Evolutionary conservation across 2,329 filamentous ascomycete species (phyloP).

Genomic region (Ceratocystis eucalypticola): DNA sequence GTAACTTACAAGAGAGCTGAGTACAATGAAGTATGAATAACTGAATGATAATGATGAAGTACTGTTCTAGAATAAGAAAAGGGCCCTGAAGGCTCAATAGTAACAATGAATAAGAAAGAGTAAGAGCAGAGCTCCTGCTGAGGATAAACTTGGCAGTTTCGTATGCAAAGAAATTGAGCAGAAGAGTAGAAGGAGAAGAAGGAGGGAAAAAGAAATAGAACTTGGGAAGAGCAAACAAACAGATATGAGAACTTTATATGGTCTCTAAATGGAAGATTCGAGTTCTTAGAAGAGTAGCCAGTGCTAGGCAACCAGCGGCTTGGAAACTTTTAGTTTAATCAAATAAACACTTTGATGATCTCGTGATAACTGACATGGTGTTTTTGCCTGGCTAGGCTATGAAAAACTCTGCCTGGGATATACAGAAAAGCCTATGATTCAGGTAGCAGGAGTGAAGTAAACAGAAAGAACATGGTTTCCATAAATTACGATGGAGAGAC

Average conservation of each 20-base stretch:
- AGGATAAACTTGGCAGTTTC: conserved; percentile 7
- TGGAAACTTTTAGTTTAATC: neutral
- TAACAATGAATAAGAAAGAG: neutral
- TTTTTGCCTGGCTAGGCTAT: neutral
- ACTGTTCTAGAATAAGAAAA: neutral
- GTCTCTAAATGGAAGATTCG: neutral
- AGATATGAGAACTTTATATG: conserved; percentile 2
- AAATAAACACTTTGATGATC: neutral
- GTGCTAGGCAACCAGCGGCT: neutral
- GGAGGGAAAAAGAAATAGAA: conserved; percentile 3
- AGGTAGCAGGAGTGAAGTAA: neutral
- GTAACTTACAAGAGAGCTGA: neutral
- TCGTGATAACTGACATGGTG: neutral
- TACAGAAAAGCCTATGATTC: neutral
- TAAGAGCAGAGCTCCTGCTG: conserved; percentile 3
- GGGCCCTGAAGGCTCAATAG: neutral
- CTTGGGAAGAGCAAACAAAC: conserved; percentile 10
- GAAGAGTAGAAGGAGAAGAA: conserved; percentile 16
- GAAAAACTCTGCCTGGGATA: neutral
- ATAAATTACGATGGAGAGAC: too few relatives aligned
- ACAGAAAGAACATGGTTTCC: neutral
- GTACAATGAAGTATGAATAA: neutral
- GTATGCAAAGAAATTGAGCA: conserved; percentile 6
- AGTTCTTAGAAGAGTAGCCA: neutral
- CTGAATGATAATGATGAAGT: neutral